Conservation (phyloP, 495 filamentous ascomycete genomes). For the Podospora anserina region DNA sequence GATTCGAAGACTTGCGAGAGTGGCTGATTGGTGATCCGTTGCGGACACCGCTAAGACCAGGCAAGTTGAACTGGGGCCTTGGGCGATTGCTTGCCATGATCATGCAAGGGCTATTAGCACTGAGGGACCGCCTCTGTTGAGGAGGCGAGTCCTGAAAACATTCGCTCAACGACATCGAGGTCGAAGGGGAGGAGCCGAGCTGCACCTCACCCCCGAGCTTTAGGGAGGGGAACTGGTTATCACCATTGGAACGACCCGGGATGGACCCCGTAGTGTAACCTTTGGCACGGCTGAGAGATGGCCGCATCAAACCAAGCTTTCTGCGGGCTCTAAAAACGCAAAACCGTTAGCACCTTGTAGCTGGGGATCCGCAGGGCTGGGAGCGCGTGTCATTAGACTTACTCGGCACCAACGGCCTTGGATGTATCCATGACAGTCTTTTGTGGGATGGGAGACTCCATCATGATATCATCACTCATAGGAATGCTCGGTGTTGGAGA, state of each 20-base stretch:
- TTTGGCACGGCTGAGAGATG: constrained; percentile 60
- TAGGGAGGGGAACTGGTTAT: constrained; percentile 68
- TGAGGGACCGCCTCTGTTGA: constrained; percentile 59
- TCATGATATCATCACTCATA: constrained; percentile 41
- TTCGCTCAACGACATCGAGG: constrained; percentile 66
- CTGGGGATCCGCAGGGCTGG: neutral
- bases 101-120: constrained; percentile 53
- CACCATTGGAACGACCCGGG: constrained; percentile 44
- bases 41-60: constrained; percentile 46
- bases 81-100: constrained; percentile 53
- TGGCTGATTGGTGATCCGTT: constrained; percentile 73
- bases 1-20: constrained; percentile 63
- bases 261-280: constrained; percentile 53
- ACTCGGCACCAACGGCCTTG: constrained; percentile 47
- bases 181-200: constrained; percentile 37
- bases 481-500: constrained; percentile 62
- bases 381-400: constrained; percentile 34
- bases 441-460: constrained; percentile 48
- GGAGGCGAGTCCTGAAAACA: constrained; percentile 78
- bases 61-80: constrained; percentile 54
- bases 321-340: constrained; percentile 46
- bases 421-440: constrained; percentile 55
- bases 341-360: constrained; percentile 20
- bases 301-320: constrained; percentile 57
- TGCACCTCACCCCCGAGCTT: constrained; percentile 64